Conservation (phyloP, 495 filamentous ascomycete genomes). For the Aspergillus saccharolyticus region DNA sequence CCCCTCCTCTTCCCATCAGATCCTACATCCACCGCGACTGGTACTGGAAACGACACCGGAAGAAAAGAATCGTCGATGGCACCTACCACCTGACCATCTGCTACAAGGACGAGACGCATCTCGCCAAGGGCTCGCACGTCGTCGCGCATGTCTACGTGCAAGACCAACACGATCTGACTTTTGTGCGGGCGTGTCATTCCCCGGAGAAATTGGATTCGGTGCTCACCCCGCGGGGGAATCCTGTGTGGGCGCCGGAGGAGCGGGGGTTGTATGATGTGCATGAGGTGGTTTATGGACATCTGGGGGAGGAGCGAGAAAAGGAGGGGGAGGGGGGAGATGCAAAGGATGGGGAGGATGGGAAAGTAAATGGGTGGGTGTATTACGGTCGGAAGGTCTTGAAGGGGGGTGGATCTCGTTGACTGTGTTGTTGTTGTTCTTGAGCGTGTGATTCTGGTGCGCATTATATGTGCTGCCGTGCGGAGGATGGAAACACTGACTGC, state of each 20-base stretch:
- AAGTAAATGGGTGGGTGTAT: no score
- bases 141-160: background rate
- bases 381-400: no score
- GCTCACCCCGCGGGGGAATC: background rate
- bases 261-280: background rate
- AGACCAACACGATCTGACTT: background rate
- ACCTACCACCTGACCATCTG: background rate
- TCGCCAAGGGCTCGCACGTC: background rate
- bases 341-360: no score
- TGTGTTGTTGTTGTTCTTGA: no score
- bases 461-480: no score
- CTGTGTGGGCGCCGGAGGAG: background rate
- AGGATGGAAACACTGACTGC: background rate
- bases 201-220: background rate
- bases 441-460: no score
- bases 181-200: background rate
- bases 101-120: background rate
- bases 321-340: no score
- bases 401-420: no score
- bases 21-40: background rate
- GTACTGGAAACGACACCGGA: background rate
- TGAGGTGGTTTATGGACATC: no score
- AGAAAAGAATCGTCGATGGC: background rate
- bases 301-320: no score
- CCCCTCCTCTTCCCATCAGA: background rate